A percentile compares a stretch with the other conserved stretches of the same genome.
Conservation (phyloP, 768 basidiomycete species). For the Lentinula sp. region DNA sequence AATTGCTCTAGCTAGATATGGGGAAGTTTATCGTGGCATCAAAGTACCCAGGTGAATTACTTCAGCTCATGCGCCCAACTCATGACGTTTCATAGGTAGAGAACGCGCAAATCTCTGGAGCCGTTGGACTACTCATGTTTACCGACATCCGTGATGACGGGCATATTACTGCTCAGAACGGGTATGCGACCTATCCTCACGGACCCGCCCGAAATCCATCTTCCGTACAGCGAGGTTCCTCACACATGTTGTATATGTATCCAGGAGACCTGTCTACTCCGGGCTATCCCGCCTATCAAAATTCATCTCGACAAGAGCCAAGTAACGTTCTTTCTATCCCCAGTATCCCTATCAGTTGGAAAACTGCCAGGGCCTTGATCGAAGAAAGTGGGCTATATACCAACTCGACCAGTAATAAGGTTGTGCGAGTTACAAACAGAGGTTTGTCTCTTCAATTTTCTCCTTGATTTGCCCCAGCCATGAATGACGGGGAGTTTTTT, state of each 20-base stretch:
- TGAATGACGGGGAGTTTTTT: not conserved
- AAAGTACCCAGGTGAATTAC: conserved; percentile 14
- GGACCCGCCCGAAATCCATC: conserved; percentile 87
- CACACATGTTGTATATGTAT: conserved; percentile 61
- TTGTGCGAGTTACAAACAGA: conserved; percentile 48
- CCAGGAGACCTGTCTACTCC: conserved; percentile 85
- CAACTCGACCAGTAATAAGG: conserved; percentile 42
- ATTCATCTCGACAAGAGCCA: conserved; percentile 57
- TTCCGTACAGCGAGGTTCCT: conserved; percentile 82
- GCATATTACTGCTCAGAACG: conserved; percentile 46
- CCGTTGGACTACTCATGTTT: conserved; percentile 51
- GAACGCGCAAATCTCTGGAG: conserved; percentile 42
- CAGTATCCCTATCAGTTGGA: conserved; percentile 87
- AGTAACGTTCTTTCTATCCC: conserved; percentile 70
- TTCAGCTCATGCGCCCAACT: no score
- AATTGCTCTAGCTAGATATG: conserved; percentile 34
- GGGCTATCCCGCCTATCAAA: conserved; percentile 79
- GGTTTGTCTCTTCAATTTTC: conserved; percentile 25
- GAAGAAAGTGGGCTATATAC: conserved; percentile 43
- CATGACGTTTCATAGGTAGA: conserved; percentile 13
- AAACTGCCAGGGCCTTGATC: conserved; percentile 68
- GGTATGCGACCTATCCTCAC: conserved; percentile 60
- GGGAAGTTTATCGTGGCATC: conserved; percentile 1
- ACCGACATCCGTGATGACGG: conserved; percentile 61
- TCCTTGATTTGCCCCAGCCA: not conserved